Percentiles rank a stretch among this genome's conserved stretches.
phyloP scores from a whole-genome alignment of 768 basidiomycete species.

The Russula sp. region DNA sequence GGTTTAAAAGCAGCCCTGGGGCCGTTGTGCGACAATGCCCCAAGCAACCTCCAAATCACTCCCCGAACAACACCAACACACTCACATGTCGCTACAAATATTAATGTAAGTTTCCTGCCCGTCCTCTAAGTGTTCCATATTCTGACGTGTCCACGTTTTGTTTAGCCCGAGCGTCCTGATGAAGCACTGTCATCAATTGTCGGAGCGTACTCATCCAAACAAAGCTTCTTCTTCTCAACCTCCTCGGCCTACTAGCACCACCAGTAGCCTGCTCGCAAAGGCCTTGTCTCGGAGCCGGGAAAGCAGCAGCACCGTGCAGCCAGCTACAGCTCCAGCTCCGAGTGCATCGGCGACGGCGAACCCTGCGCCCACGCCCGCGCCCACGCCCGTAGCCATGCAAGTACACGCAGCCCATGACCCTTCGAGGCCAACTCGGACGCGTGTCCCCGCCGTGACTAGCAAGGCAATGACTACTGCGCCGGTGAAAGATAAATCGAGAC shows the following conservation, averaged over 20 bases:
- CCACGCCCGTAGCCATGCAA: neutral
- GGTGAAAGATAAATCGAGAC: conserved; percentile 6
- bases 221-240: neutral
- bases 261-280: neutral
- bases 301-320: neutral
- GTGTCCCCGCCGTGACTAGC: conserved; percentile 24
- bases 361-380: no score
- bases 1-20: no score
- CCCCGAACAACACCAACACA: neutral
- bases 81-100: neutral
- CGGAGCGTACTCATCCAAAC: neutral
- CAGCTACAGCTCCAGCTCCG: no score
- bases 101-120: neutral
- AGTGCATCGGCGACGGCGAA: neutral
- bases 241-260: neutral
- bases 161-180: neutral
- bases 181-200: neutral
- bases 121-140: neutral
- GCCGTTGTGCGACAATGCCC: no score
- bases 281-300: neutral
- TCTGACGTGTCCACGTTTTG: neutral
- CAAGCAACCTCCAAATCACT: no score
- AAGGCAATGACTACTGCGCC: conserved; percentile 21
- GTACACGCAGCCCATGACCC: neutral
- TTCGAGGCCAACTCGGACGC: neutral